Percentiles rank a stretch among this genome's conserved stretches.
Conservation (phyloP, 352 stramenopile genomes). For the Phytophthora melonis region DNA sequence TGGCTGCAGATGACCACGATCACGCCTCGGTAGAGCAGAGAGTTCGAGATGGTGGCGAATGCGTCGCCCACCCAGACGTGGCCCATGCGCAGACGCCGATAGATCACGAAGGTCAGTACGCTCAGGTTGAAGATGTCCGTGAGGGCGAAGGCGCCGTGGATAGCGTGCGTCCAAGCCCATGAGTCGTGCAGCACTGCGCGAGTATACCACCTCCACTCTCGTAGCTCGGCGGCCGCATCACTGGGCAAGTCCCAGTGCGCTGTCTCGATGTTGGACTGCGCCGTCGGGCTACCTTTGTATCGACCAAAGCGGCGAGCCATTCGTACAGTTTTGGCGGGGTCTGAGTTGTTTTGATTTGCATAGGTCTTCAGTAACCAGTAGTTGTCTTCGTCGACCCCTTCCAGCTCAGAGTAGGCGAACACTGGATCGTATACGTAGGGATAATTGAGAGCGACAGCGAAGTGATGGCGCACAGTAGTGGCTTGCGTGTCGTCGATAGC, state of each 20-base stretch:
- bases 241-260: background rate
- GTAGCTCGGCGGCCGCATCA: background rate
- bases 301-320: background rate
- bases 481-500: background rate
- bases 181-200: background rate
- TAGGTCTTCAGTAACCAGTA: background rate
- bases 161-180: background rate
- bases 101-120: background rate
- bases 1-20: background rate
- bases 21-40: constrained; percentile 1
- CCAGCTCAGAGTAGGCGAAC: background rate
- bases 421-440: background rate
- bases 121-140: background rate
- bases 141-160: background rate
- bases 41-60: background rate
- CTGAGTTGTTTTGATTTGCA: background rate
- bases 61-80: background rate
- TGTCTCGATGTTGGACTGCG: background rate
- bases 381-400: background rate
- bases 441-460: background rate
- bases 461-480: background rate
- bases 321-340: background rate
- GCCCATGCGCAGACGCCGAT: background rate
- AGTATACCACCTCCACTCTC: background rate
- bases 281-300: background rate